Evolutionary conservation across 352 stramenopile genomes (phyloP).

Genomic region (Phytophthora podocarpi): DNA sequence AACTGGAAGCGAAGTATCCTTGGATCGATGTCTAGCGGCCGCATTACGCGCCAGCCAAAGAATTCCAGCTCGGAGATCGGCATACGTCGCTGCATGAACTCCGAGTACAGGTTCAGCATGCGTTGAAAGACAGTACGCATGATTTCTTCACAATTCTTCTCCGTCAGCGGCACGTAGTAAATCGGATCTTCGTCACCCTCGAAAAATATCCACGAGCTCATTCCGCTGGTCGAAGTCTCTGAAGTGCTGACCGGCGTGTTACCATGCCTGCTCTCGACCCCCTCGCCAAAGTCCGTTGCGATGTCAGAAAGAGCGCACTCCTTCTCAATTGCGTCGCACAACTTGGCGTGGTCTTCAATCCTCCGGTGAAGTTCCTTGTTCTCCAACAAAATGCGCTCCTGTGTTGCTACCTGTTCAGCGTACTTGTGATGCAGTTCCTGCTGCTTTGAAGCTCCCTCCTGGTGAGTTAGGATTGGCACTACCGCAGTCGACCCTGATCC

Average conservation of each 20-base stretch:
- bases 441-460: neutral
- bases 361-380: slow-evolving; percentile 43
- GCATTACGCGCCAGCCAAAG: slow-evolving; percentile 44
- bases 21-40: slow-evolving; percentile 28
- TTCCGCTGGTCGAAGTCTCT: slow-evolving; percentile 1
- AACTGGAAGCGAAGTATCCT: slow-evolving; percentile 51
- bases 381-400: slow-evolving; percentile 42
- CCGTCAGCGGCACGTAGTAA: slow-evolving; percentile 39
- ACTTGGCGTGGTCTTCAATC: slow-evolving; percentile 39
- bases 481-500: slow-evolving; percentile 11
- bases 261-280: neutral
- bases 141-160: slow-evolving; percentile 33
- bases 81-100: slow-evolving; percentile 38
- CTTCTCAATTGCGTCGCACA: slow-evolving; percentile 33
- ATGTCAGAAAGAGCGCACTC: slow-evolving; percentile 20
- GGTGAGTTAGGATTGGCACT: neutral
- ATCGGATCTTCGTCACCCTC: slow-evolving; percentile 40
- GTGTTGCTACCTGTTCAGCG: slow-evolving; percentile 30
- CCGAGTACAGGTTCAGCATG: slow-evolving; percentile 40
- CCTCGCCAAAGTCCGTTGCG: slow-evolving; percentile 1
- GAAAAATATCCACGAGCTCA: slow-evolving; percentile 42
- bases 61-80: slow-evolving; percentile 38
- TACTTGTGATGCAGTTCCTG: slow-evolving; percentile 29
- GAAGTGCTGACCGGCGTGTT: neutral
- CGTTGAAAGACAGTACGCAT: slow-evolving; percentile 39